A percentile compares a stretch with the other conserved stretches of the same genome.
Evolutionary conservation across 768 basidiomycete genomes (phyloP).

Genomic region (Clavulina sp.): DNA sequence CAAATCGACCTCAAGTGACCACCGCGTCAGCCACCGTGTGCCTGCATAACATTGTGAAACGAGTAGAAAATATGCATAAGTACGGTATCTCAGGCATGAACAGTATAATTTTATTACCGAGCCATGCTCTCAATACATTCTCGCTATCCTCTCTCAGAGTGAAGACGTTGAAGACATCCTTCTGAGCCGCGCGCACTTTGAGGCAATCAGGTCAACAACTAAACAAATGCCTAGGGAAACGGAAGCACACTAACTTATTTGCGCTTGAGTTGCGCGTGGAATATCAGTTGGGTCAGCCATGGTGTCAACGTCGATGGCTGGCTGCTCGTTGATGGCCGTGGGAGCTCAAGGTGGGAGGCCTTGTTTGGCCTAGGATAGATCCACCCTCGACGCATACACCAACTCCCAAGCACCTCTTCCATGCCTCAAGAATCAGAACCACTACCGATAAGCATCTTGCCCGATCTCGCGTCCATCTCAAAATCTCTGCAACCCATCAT

Average conservation of each 20-base stretch:
- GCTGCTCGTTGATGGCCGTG: no score
- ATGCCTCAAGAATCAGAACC: no score
- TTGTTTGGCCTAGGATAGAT: no score
- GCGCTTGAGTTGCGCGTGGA: conserved; percentile 66
- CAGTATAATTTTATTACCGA: conserved; percentile 33
- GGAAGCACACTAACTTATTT: conserved; percentile 46
- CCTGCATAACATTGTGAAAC: conserved; percentile 26
- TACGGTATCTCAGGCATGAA: conserved; percentile 4
- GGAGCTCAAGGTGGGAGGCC: no score
- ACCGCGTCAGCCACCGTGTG: conserved; percentile 58
- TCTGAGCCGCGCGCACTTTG: conserved; percentile 67
- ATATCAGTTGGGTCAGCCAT: no score
- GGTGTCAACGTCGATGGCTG: no score
- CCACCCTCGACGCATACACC: no score
- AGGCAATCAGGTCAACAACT: conserved; percentile 4
- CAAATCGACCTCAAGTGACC: conserved; percentile 68
- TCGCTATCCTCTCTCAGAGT: conserved; percentile 61
- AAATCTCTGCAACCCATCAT: no score
- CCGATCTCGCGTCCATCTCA: no score
- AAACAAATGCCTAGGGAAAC: not conserved
- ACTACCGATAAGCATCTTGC: no score
- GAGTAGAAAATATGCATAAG: conserved; percentile 8
- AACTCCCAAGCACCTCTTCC: no score
- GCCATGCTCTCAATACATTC: conserved; percentile 53
- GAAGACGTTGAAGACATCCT: conserved; percentile 62